Evolutionary conservation across 192 early-diverging fungal species (phyloP), one percentile per base, ranked within the genome.

Genomic region (Pecoramyces ruminantium): DNA sequence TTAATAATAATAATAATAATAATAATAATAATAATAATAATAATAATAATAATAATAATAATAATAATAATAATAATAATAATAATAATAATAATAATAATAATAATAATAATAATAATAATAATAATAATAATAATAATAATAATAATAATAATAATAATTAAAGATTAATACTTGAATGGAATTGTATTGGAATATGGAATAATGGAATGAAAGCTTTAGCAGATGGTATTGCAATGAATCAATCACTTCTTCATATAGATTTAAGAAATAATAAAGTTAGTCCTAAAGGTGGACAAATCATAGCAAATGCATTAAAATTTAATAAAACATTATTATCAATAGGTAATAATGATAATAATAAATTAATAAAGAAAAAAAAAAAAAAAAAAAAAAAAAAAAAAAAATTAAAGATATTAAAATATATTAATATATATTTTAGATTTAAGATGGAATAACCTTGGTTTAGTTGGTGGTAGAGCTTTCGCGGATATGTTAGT

Each of bases 181-280:
- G 90, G 90, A 91, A 91, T 81, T 89, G 88, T 84, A 84, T 91
- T 28, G 90, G 90, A 5, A 87, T 91, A 77, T 91, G 90, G 90
- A 87, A 91, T 38, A 81, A 85, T 27, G 88, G 88, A 29, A 67
- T 88, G 13, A 84, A 84, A 39, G 85, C 88, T 9, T 28, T 91
- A 6, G 87, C 86, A 11, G 90, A 91, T 80, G 88, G 87, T 25
- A 81, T 91, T 2, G 79, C 87, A 21, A 83, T 89, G 79, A 91
- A 91, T 80, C 83, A 88, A 78, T 83, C 82, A 0, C 77, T 91
- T 38, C 80, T 85, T 78, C 80, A 85, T 15, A 82, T 91, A 34
- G 90, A 91, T 81, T 81, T 91, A 39, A 79, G 90, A n/a, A 91
- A 91, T 82, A 90, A 89, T 83, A 89, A 88, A 80, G 83, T 91